phyloP scores from a whole-genome alignment of 2,329 filamentous ascomycete genomes.

The Salinomyces thailandicus region DNA sequence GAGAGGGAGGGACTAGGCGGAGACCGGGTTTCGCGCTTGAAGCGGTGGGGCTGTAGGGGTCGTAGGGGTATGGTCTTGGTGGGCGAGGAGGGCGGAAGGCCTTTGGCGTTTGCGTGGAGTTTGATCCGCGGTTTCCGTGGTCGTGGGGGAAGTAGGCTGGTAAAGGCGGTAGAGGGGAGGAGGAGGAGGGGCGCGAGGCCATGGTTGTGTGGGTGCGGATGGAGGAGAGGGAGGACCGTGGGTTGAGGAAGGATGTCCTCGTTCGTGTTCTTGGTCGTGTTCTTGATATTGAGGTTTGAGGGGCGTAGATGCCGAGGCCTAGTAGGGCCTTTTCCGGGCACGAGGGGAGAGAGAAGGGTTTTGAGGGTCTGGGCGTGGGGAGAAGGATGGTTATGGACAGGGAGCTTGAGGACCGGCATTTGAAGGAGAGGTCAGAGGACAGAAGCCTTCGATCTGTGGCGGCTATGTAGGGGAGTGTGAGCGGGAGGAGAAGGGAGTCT shows the following conservation, averaged over 20 bases:
- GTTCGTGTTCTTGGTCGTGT: too few relatives aligned
- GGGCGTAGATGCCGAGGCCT: slow-evolving; percentile 17
- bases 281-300: slow-evolving; percentile 9
- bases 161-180: slow-evolving; percentile 18
- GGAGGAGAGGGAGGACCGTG: slow-evolving; percentile 16
- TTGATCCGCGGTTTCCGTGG: slow-evolving; percentile 8
- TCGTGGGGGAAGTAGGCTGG: slow-evolving; percentile 17
- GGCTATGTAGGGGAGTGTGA: slow-evolving; percentile 13
- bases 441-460: slow-evolving; percentile 8
- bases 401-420: slow-evolving; percentile 21
- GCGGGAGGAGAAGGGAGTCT: slow-evolving; percentile 11
- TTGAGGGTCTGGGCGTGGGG: slow-evolving; percentile 5
- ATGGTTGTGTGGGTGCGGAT: slow-evolving; percentile 15
- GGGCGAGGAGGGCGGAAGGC: neutral
- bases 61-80: neutral
- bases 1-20: slow-evolving; percentile 8
- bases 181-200: slow-evolving; percentile 9
- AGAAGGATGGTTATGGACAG: slow-evolving; percentile 12
- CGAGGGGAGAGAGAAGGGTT: slow-evolving; percentile 6
- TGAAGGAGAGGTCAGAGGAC: slow-evolving; percentile 23
- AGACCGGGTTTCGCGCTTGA: slow-evolving; percentile 11
- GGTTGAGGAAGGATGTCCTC: slow-evolving; percentile 12
- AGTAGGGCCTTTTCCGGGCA: slow-evolving; percentile 10
- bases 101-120: neutral
- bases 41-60: neutral